Base-by-base conservation (phyloP, 306 rosid species). In the Hippophae gyantsensis region DNA sequence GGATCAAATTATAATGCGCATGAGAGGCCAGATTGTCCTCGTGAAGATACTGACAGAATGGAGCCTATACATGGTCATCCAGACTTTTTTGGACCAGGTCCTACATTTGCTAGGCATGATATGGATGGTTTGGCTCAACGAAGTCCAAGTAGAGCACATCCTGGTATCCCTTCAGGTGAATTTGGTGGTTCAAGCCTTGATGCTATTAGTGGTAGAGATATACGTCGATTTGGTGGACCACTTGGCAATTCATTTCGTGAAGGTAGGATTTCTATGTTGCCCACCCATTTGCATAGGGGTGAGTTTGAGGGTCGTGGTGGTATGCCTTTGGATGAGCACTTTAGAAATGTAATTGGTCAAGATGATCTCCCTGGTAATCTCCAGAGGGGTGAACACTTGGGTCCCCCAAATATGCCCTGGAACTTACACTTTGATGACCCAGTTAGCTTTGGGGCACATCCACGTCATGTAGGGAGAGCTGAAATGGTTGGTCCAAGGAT, bases 161-260 rank as follows among this genome's bases (percentile, higher is more conserved):
- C 71, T 66, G 86, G 84, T 13, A 69, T 81, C 61, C 65, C 83
- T 18, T 48, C 79, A 13, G 77, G 76, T 58, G 85, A 71, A 68
- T 72, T 81, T 79, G 78, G 82, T 53, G 81, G 86, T 59, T 58
- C 80, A 0, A 69, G 76, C 13, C 65, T 65, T 23, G 86, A 92
- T 66, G 95, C 88, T 70, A 75, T 83, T 80, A 93, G 80, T 73
- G 86, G 86, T 42, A 82, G 95, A 60, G 86, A 74, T 68, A 73
- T 79, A 11, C 79, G 50, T 64, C 87, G 72, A 9, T 79, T 83
- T 65, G 92, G 90, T 67, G 93, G 78, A 47, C 75, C 89, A 42
- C 68, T 11, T 72, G 81, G 75, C 54, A 57, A 69, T 74, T 63
- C 77, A 52, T 81, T 83, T 60, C 87, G 55, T 52, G 96, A 83